Conservation (phyloP, 2,329 filamentous ascomycete genomes). For the Seiridium cupressi region DNA sequence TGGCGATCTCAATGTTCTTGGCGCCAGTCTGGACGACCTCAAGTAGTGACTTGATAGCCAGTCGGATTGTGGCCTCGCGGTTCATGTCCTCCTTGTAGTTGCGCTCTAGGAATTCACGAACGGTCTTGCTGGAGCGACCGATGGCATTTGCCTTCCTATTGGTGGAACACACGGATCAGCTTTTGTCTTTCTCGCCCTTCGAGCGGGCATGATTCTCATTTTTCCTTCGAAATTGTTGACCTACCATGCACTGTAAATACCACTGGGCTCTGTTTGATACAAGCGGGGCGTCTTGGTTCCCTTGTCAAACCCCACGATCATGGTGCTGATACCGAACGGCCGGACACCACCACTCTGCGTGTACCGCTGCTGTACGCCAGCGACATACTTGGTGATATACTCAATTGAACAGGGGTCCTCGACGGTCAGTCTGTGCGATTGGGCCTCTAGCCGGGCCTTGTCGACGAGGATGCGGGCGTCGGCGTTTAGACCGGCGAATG, state of each 20-base stretch:
- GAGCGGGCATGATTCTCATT: not conserved
- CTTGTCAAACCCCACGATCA: constrained; percentile 98
- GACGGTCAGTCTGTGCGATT: constrained; percentile 94
- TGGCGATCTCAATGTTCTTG: constrained; percentile 99
- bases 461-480: constrained; percentile 97
- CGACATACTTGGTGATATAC: constrained; percentile 99
- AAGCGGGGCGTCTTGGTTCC: constrained; percentile 84
- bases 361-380: constrained; percentile 97
- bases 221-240: constrained; percentile 21
- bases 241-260: constrained; percentile 98
- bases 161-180: not conserved
- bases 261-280: constrained; percentile 98
- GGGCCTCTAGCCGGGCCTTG: constrained; percentile 95
- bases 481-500: constrained; percentile 95
- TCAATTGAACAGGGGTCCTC: constrained; percentile 97
- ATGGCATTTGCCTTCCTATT: constrained; percentile 98
- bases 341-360: constrained; percentile 97
- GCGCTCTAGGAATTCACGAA: constrained; percentile 96
- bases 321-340: constrained; percentile 97
- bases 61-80: constrained; percentile 89
- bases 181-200: not conserved
- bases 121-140: constrained; percentile 96
- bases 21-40: constrained; percentile 98
- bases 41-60: constrained; percentile 96
- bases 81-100: constrained; percentile 99